Evolutionary conservation across 2,329 filamentous ascomycete genomes (phyloP).

Genomic region (Aspergillus udagawae): DNA sequence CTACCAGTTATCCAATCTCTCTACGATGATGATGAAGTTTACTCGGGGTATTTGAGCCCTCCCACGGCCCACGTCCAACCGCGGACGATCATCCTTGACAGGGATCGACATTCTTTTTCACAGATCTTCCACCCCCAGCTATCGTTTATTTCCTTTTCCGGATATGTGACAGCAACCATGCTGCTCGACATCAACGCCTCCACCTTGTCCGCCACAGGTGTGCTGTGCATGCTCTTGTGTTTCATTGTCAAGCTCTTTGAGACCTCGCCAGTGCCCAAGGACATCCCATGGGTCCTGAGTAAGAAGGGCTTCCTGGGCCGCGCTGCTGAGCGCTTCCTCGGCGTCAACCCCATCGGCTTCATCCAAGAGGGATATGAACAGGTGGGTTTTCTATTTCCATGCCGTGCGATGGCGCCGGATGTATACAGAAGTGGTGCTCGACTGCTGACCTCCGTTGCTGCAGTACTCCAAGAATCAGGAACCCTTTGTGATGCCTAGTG

Average conservation of each 20-base stretch:
- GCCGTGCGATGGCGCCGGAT: too few relatives aligned
- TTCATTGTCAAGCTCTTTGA: constrained; percentile 12
- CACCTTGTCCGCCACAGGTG: neutral
- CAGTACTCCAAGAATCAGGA: constrained; percentile 11
- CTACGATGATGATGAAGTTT: neutral
- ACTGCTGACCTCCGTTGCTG: neutral
- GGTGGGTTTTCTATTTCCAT: neutral
- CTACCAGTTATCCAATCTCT: neutral
- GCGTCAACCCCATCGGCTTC: constrained; percentile 10
- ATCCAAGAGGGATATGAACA: constrained; percentile 12
- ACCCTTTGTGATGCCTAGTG: constrained; percentile 12
- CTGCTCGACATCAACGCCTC: constrained; percentile 2
- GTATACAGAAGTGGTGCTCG: too few relatives aligned
- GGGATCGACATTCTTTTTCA: neutral
- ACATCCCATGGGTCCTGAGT: constrained; percentile 10
- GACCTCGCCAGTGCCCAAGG: constrained; percentile 8
- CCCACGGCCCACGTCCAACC: neutral
- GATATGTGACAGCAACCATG: constrained; percentile 3
- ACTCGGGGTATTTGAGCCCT: neutral
- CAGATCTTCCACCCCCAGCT: neutral
- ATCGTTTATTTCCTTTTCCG: neutral
- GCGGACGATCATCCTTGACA: neutral
- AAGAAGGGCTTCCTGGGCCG: constrained; percentile 6
- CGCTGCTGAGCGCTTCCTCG: constrained; percentile 11
- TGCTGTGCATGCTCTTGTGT: constrained; percentile 5